Evolutionary conservation across 2,329 filamentous ascomycete genomes (phyloP).

Genomic region (Aspergillus sp.): DNA sequence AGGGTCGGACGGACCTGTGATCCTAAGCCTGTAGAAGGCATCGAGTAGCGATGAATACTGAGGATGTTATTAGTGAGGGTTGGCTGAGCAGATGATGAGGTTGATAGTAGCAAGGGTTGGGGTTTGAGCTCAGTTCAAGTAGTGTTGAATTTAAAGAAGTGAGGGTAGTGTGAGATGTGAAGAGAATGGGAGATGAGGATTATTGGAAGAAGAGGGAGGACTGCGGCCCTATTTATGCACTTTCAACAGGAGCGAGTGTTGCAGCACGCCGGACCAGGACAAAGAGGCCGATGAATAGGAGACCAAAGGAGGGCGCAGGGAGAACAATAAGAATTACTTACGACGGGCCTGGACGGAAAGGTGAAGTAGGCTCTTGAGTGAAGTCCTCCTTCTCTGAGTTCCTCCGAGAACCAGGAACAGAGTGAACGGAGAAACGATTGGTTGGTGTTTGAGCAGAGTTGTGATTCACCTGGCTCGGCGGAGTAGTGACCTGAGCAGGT

Average conservation of each 20-base stretch:
- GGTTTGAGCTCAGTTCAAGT: background rate
- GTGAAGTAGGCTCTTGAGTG: slow-evolving; percentile 60
- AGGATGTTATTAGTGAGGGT: slow-evolving; percentile 6
- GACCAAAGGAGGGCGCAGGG: background rate
- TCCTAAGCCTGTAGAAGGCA: slow-evolving; percentile 68
- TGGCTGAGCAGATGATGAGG: background rate
- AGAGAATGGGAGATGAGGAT: too few relatives aligned
- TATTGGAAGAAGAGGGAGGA: too few relatives aligned
- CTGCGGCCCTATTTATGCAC: too few relatives aligned
- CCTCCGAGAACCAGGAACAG: slow-evolving; percentile 80
- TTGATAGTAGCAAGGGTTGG: background rate
- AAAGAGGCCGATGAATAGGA: background rate
- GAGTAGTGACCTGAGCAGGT: slow-evolving; percentile 77
- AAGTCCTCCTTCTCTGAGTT: slow-evolving; percentile 91
- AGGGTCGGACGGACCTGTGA: slow-evolving; percentile 35
- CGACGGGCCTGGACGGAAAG: slow-evolving; percentile 74
- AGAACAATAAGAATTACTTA: slow-evolving; percentile 57
- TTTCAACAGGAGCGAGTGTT: background rate
- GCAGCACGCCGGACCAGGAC: background rate
- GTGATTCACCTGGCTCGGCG: slow-evolving; percentile 64
- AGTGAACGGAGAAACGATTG: slow-evolving; percentile 75
- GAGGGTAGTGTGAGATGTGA: too few relatives aligned
- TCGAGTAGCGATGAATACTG: slow-evolving; percentile 87
- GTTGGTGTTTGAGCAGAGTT: slow-evolving; percentile 53
- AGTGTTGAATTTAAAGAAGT: too few relatives aligned